Evolutionary conservation across 768 basidiomycete genomes (phyloP).

Genomic region (Tylopilus plumbeoviolaceoides): DNA sequence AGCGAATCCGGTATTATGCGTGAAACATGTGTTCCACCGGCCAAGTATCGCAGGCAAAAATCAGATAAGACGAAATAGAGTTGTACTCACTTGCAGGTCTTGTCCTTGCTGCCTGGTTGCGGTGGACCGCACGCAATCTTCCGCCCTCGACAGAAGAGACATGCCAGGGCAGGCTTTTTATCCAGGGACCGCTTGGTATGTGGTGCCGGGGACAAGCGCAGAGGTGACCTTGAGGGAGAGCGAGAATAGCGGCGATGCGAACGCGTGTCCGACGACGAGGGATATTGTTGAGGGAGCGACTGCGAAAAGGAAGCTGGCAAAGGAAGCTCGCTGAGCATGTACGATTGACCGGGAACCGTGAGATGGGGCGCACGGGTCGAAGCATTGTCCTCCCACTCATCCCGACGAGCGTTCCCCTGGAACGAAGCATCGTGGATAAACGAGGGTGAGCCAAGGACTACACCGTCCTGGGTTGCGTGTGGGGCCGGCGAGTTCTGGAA

Average conservation of each 20-base stretch:
- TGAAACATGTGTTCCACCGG: slow-evolving; percentile 10
- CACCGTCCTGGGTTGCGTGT: slow-evolving; percentile 14
- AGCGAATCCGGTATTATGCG: slow-evolving; percentile 9
- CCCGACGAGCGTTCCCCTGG: slow-evolving; percentile 1
- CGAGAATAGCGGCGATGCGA: slow-evolving; percentile 22
- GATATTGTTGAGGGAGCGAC: slow-evolving; percentile 10
- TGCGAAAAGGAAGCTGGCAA: slow-evolving; percentile 11
- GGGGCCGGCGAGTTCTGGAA: slow-evolving; percentile 14
- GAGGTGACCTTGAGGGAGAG: slow-evolving; percentile 22
- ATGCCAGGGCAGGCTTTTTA: slow-evolving; percentile 61
- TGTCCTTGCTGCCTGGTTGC: slow-evolving; percentile 46
- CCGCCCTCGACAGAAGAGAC: slow-evolving; percentile 61
- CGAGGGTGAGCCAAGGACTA: slow-evolving; percentile 10
- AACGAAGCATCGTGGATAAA: slow-evolving; percentile 13
- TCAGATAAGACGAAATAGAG: not conserved
- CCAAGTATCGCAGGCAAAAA: not conserved
- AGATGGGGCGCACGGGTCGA: slow-evolving; percentile 2
- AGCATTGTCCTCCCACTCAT: slow-evolving; percentile 22
- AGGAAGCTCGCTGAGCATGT: slow-evolving; percentile 16
- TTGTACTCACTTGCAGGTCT: slow-evolving; percentile 61
- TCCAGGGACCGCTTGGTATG: slow-evolving; percentile 27
- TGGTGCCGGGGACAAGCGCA: slow-evolving; percentile 21
- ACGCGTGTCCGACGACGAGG: slow-evolving; percentile 15
- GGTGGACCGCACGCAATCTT: slow-evolving; percentile 70
- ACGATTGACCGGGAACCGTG: slow-evolving; percentile 13